Evolutionary conservation across 1,284 basidiomycete genomes (phyloP), one percentile per base, ranked within the genome.

Genomic region (Sparassis latifolia): DNA sequence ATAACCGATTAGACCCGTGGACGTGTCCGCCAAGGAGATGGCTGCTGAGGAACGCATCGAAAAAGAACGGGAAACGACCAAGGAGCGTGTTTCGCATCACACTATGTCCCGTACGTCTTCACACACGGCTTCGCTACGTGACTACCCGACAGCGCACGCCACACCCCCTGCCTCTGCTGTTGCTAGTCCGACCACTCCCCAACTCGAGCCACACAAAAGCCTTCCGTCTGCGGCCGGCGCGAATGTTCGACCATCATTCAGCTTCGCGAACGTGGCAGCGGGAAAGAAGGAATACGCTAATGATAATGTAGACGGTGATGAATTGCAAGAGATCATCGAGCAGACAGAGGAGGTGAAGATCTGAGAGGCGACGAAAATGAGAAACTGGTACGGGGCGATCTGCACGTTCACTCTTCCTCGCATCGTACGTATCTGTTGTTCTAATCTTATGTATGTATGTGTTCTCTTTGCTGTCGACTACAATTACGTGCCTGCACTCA

Each of bases 1-100:
- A 40, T 35, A 37, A 31, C 35, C 45, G 50, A 30, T 38, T 4
- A 92, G 89, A 62, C 93, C 95, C 10, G 87, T 97, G 33, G 92
- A 97, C 66, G 84, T 88, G 5, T 74, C 85, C 27, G 74, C 78
- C 2, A 82, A 83, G 50, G 93, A 97, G 64, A 80, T 79, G 48
- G 88, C 82, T 63, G 82, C 92, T 7, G 66, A 79, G 31, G 79
- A 87, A 46, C 81, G 84, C 42, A 65, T 89, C 40, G 84, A 89
- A 57, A 78, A 79, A 56, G 82, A 86, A 39, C 75, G 79, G 31
- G 82, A 82, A 52, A 63, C 68, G 2, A 63, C 54, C 63, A 39
- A 79, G 53, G 80, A 84, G 30, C 76, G 78, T n/a, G 58, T 73
- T n/a, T 57, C 66, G 3, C 20, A 20, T 20, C 51, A 77, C 74